Evolutionary conservation across 2,329 filamentous ascomycete species (phyloP).

Genomic region (Cladobotryum mycophilum): DNA sequence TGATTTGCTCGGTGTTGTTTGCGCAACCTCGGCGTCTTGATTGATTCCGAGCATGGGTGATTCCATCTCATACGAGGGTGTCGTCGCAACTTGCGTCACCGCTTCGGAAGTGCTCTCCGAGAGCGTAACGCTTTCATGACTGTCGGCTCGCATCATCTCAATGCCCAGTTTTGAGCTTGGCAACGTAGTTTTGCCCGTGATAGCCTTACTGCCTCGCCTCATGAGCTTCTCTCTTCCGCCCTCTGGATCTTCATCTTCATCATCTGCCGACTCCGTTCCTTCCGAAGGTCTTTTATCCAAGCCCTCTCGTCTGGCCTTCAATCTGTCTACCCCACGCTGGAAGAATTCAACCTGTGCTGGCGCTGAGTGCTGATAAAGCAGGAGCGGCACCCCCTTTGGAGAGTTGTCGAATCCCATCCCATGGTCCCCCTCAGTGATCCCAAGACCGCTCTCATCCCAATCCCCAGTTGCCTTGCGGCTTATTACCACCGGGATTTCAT

Average conservation of each 20-base stretch:
- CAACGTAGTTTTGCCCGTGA: slow-evolving; percentile 45
- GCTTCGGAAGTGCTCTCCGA: slow-evolving; percentile 47
- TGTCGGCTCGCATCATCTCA: slow-evolving; percentile 97
- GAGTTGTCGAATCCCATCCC: slow-evolving; percentile 26
- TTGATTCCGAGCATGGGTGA: slow-evolving; percentile 23
- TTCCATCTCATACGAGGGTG: slow-evolving; percentile 38
- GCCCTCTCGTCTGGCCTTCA: slow-evolving; percentile 67
- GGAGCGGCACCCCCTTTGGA: slow-evolving; percentile 42
- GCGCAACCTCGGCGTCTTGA: slow-evolving; percentile 9
- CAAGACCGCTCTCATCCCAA: slow-evolving; percentile 72
- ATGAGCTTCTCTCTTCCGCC: slow-evolving; percentile 39
- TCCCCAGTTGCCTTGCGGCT: slow-evolving; percentile 69
- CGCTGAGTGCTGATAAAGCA: slow-evolving; percentile 58
- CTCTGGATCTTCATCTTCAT: slow-evolving; percentile 88
- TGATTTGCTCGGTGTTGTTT: slow-evolving; percentile 19
- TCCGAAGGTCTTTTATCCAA: slow-evolving; percentile 68
- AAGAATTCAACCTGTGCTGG: slow-evolving; percentile 53
- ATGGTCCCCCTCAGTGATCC: slow-evolving; percentile 62
- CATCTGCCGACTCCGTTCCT: slow-evolving; percentile 79
- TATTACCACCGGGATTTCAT: slow-evolving; percentile 71
- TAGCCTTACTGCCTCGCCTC: slow-evolving; percentile 35
- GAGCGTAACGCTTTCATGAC: slow-evolving; percentile 69
- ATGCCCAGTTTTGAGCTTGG: slow-evolving; percentile 86
- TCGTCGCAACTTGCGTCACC: slow-evolving; percentile 45
- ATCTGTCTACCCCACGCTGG: slow-evolving; percentile 63